Evolutionary conservation across 1,284 basidiomycete species (phyloP).

Genomic region (Rhodotorula sp.): DNA sequence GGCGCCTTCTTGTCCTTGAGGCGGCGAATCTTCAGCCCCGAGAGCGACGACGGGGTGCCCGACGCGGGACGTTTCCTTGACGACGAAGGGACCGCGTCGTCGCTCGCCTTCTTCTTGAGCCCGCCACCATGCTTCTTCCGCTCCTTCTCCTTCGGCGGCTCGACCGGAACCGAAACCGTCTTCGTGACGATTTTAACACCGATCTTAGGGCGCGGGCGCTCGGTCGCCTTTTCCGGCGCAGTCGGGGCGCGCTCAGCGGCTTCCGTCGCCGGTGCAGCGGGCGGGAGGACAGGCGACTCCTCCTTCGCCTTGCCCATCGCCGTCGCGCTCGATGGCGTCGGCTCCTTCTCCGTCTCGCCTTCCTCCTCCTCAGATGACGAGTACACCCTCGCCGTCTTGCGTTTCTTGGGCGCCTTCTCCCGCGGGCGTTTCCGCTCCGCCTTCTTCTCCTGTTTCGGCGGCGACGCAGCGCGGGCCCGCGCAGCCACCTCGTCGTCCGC

Average conservation of each 20-base stretch:
- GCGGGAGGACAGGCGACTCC: slow-evolving; percentile 1
- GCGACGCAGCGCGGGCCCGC: no score
- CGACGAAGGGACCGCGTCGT: background rate
- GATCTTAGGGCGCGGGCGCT: slow-evolving; percentile 4
- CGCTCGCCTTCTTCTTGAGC: background rate
- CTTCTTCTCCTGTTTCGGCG: background rate
- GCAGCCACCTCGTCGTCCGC: background rate
- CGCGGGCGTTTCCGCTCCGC: background rate
- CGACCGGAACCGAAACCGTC: background rate
- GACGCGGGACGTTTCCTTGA: slow-evolving; percentile 14
- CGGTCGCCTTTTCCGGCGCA: background rate
- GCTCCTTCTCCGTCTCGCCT: background rate
- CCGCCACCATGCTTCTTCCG: slow-evolving; percentile 12
- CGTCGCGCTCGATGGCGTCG: background rate
- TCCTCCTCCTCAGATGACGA: slow-evolving; percentile 17
- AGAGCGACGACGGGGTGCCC: background rate
- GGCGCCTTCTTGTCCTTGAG: slow-evolving; percentile 18
- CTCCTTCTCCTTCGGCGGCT: slow-evolving; percentile 8
- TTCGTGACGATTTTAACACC: slow-evolving; percentile 15
- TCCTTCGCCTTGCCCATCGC: background rate
- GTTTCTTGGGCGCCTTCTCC: slow-evolving; percentile 19
- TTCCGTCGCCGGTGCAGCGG: background rate
- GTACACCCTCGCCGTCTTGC: slow-evolving; percentile 13
- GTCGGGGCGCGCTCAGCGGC: background rate
- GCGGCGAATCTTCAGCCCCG: slow-evolving; percentile 25